phyloP scores from a whole-genome alignment of 1,284 basidiomycete species.

The Marasmius sp. region DNA sequence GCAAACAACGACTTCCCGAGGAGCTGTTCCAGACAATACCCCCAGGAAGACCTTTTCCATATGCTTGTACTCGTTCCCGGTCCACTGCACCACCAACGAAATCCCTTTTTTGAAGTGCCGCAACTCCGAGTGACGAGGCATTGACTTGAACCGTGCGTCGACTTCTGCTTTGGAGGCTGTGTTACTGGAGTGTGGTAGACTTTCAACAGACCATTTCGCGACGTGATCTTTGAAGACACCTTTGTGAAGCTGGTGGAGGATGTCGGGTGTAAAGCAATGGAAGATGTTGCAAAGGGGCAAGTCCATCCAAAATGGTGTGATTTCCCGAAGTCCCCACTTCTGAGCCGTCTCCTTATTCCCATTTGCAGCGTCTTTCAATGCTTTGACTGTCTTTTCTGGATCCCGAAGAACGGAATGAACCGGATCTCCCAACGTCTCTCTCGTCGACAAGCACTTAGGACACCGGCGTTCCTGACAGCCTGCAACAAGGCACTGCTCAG shows the following conservation, averaged over 20 bases:
- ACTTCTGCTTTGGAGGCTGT: constrained; percentile 16
- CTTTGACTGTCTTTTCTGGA: neutral
- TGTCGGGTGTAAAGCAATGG: constrained; percentile 11
- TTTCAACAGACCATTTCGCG: constrained; percentile 10
- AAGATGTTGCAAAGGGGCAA: constrained; percentile 10
- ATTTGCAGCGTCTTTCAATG: neutral
- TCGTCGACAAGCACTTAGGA: constrained; percentile 13
- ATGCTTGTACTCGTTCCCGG: constrained; percentile 15
- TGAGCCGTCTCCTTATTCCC: neutral
- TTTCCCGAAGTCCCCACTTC: neutral
- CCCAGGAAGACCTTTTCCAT: constrained; percentile 17
- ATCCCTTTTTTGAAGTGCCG: constrained; percentile 24
- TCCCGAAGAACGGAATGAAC: neutral
- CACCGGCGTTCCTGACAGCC: constrained; percentile 20
- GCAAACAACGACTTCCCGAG: constrained; percentile 6
- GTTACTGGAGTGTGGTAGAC: neutral
- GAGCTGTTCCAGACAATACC: constrained; percentile 10
- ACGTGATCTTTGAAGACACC: constrained; percentile 20
- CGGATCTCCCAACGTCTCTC: constrained; percentile 7
- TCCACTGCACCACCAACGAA: constrained; percentile 13
- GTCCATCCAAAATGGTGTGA: constrained; percentile 12
- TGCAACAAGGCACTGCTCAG: constrained; percentile 28
- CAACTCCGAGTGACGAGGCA: constrained; percentile 20
- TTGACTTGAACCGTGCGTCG: constrained; percentile 20
- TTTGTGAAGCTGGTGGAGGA: constrained; percentile 13